Evolutionary conservation across 2,329 filamentous ascomycete genomes (phyloP), one percentile per base, ranked within the genome.

Genomic region (Emergomyces africanus): DNA sequence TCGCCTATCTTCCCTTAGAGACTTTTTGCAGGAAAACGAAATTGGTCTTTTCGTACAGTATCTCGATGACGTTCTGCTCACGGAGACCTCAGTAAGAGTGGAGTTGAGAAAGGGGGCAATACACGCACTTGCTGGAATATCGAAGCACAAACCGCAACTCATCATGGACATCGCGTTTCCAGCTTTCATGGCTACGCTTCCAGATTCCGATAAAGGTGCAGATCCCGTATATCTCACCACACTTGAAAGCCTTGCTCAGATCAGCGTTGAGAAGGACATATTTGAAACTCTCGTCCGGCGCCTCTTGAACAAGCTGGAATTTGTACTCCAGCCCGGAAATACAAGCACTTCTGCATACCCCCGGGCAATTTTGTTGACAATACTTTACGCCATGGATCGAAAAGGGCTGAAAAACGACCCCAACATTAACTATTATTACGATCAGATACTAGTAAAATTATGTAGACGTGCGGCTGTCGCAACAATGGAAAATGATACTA

Each of bases 121-220:
- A 61, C 71, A 75, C 39, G 78, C 80, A 28, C 75, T 88, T 50
- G 77, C 82, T 3, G 79, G 83, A 39, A 78, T 87, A 48, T 84
- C 84, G 6, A 80, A 80, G 61, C 77, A 83, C 61, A 84, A 83
- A 64, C 82, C 84, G 20, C 77, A 79, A 53, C 71, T 84, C 12
- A 81, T 87, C 33, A 80, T 85, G 65, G 79, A 85, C 53, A 83
- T 83, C 59, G 83, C 83, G 0, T 83, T 87, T 65, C 84, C 84
- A 30, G 81, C 81, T 5, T 85, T 87, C 66, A 78, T 87, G 70
- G 83, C 83, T 3, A 79, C 81, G 44, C 71, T 88, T 3, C 85
- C 84, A 1, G 83, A 84, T 61, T 74, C 72, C 1, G 79, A 80
- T 59, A 70, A 73, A n/a, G 76, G 78, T 20, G 72, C 72, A 2